phyloP scores from a whole-genome alignment of 495 filamentous ascomycete genomes.

The Mycothermus thermophilus region DNA sequence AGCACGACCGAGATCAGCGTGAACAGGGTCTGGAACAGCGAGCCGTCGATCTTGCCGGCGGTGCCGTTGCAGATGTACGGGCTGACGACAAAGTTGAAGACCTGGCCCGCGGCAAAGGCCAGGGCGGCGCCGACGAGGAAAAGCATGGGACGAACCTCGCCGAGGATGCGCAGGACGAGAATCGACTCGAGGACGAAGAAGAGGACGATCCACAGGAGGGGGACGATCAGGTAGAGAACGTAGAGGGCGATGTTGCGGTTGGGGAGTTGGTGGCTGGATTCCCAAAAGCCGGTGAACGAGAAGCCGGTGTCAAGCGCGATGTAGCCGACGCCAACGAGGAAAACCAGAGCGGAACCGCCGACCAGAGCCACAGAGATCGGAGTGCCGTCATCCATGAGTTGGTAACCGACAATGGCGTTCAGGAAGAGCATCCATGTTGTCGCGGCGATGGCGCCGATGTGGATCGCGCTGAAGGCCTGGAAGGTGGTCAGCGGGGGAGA shows the following conservation, averaged over 20 bases:
- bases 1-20: slow-evolving; percentile 67
- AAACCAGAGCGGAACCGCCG: slow-evolving; percentile 45
- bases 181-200: slow-evolving; percentile 74
- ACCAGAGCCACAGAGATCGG: slow-evolving; percentile 66
- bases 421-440: slow-evolving; percentile 84
- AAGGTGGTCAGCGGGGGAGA: slow-evolving; percentile 4
- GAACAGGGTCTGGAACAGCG: slow-evolving; percentile 87
- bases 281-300: slow-evolving; percentile 67
- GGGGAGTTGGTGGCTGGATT: slow-evolving; percentile 36
- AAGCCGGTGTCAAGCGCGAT: slow-evolving; percentile 91
- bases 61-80: slow-evolving; percentile 75
- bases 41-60: slow-evolving; percentile 74
- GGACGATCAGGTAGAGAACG: slow-evolving; percentile 82
- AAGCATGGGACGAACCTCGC: slow-evolving; percentile 77
- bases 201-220: slow-evolving; percentile 70
- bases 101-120: slow-evolving; percentile 80
- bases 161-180: slow-evolving; percentile 70
- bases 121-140: slow-evolving; percentile 61
- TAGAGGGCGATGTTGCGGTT: slow-evolving; percentile 79
- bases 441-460: slow-evolving; percentile 78
- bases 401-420: slow-evolving; percentile 85
- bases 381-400: slow-evolving; percentile 89
- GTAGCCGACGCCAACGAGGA: slow-evolving; percentile 89
- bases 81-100: slow-evolving; percentile 92
- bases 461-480: slow-evolving; percentile 83